Evolutionary conservation across 768 basidiomycete genomes (phyloP).

Genomic region (Lactarius sp.): DNA sequence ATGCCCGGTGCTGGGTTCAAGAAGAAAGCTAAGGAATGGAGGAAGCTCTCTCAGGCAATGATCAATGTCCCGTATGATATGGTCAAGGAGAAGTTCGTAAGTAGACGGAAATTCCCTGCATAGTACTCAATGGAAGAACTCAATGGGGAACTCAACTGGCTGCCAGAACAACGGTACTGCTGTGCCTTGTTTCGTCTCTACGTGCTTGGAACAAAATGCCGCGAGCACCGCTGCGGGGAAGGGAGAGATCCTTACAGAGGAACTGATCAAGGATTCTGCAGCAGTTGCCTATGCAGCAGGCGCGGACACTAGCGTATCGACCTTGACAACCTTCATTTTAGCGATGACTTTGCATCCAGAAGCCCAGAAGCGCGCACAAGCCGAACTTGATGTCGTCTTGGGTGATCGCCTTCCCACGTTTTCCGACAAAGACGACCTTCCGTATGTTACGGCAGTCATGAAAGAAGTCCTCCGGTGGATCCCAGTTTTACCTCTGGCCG

Average conservation of each 20-base stretch:
- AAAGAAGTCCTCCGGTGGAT: constrained; percentile 28
- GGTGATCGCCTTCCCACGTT: constrained; percentile 27
- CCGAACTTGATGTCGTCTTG: constrained; percentile 28
- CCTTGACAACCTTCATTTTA: constrained; percentile 25
- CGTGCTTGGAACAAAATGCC: constrained; percentile 16
- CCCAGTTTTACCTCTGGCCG: constrained; percentile 26
- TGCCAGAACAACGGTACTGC: constrained; percentile 16
- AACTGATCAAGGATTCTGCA: constrained; percentile 24
- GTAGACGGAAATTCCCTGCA: background rate
- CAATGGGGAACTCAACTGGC: background rate
- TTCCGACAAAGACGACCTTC: constrained; percentile 23
- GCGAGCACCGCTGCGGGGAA: constrained; percentile 13
- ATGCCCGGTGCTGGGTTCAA: constrained; percentile 29
- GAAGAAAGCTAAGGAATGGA: constrained; percentile 23
- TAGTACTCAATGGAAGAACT: background rate
- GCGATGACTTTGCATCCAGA: constrained; percentile 29
- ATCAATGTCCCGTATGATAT: constrained; percentile 24
- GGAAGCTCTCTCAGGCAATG: constrained; percentile 25
- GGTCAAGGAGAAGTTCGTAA: constrained; percentile 25
- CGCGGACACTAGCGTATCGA: constrained; percentile 23
- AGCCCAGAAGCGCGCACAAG: constrained; percentile 27
- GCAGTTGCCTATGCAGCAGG: constrained; percentile 23
- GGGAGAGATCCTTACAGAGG: constrained; percentile 19
- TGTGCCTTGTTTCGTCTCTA: constrained; percentile 23
- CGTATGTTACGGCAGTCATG: constrained; percentile 23